Evolutionary conservation across 768 basidiomycete genomes (phyloP), one percentile per base, ranked within the genome.

Genomic region (Porphyrellus cyaneotinctus): DNA sequence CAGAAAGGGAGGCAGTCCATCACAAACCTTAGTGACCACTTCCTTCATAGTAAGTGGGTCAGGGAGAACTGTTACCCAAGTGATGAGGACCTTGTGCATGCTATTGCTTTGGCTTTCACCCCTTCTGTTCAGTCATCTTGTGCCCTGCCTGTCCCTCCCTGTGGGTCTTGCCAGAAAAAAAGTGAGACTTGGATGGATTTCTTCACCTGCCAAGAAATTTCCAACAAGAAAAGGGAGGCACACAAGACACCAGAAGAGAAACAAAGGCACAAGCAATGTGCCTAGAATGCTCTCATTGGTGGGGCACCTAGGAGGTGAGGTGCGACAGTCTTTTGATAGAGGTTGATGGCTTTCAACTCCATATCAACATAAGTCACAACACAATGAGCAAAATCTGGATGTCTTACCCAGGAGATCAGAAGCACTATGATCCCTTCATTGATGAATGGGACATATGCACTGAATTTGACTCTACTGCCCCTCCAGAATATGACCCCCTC

Each of bases 361-460:
- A 1, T 20, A 32, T 41, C 28, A 41, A 41, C 28, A 48, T 48
- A 38, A 28, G 47, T 22, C 28, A 37, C 15, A 4, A 2, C 8
- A 37, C 7, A 9, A n/a, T 30, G 12, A 31, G 2, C 4, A 0
- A n/a, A 4, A 54, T 38, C 24, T 54, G 53, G 53, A 2, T 1
- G 0, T n/a, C 5, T 0, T 55, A 55, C 13, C 23, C 11, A 0
- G 33, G 44, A 3, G 17, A 14, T 4, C 49, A 51, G 31, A 33
- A 20, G 22, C 14, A 10, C 10, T 55, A 51, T n/a, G 33, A 47
- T 43, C 2, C 32, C 2, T 55, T 55, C 18, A 7, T 8, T 0
- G 22, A 55, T 32, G 17, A 46, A 13, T 51, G 44, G 33, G 45
- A 55, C n/a, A n/a, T n/a, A n/a, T n/a, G n/a, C n/a, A n/a, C n/a